phyloP scores from a whole-genome alignment of 1,284 basidiomycete genomes.

The Kalmanozyma brasiliensis region DNA sequence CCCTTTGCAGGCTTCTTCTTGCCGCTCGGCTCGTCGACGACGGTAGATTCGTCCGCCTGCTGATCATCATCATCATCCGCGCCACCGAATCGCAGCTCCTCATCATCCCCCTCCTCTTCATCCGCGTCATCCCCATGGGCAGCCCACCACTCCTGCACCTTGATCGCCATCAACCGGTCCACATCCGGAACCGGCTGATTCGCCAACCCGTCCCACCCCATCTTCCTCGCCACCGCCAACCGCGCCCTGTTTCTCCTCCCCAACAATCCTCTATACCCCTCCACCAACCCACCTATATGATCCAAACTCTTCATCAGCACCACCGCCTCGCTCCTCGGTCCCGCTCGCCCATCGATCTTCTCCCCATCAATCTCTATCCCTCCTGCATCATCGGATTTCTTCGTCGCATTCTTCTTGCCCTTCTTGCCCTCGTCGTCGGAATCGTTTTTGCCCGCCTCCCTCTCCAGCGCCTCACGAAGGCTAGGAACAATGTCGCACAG shows the following conservation, averaged over 20 bases:
- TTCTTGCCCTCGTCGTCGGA: slow-evolving; percentile 21
- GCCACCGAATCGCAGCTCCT: slow-evolving; percentile 1
- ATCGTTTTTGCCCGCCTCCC: slow-evolving; percentile 30
- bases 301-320: slow-evolving; percentile 53
- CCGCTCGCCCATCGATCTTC: slow-evolving; percentile 53
- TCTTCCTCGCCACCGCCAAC: slow-evolving; percentile 28
- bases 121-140: slow-evolving; percentile 15
- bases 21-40: background rate
- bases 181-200: slow-evolving; percentile 30
- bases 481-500: slow-evolving; percentile 81
- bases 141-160: slow-evolving; percentile 37
- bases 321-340: slow-evolving; percentile 53
- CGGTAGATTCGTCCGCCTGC: slow-evolving; percentile 3
- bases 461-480: slow-evolving; percentile 71
- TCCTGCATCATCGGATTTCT: slow-evolving; percentile 15
- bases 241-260: slow-evolving; percentile 44
- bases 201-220: slow-evolving; percentile 20
- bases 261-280: slow-evolving; percentile 37
- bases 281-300: slow-evolving; percentile 34
- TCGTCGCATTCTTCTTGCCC: slow-evolving; percentile 18
- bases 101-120: slow-evolving; percentile 4
- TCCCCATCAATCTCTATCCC: slow-evolving; percentile 51
- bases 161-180: slow-evolving; percentile 27
- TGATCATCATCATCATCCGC: background rate
- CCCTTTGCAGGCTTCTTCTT: slow-evolving; percentile 11